Evolutionary conservation across 306 rosid genomes (phyloP).

Genomic region (Spatholobus suberectus): DNA sequence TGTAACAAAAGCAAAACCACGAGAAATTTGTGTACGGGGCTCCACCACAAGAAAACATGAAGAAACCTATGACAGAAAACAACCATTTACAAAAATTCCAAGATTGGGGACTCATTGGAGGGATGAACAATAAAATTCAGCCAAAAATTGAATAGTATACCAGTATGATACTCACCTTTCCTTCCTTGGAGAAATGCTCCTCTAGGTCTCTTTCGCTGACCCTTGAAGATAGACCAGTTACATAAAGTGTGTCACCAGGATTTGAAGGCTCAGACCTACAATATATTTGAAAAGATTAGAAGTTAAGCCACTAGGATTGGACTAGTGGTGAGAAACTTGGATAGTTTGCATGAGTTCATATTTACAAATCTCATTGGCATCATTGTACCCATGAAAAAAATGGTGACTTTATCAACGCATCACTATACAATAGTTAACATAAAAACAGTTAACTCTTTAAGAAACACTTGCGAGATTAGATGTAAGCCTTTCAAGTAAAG

Average conservation of each 20-base stretch:
- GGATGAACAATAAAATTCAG: background rate
- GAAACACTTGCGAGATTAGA: background rate
- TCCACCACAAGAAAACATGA: slow-evolving; percentile 89
- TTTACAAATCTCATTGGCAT: background rate
- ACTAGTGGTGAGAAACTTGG: background rate
- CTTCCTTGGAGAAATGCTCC: slow-evolving; percentile 83
- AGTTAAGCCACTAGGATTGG: background rate
- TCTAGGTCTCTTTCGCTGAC: slow-evolving; percentile 78
- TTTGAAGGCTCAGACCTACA: slow-evolving; percentile 55
- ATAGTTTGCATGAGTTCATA: background rate
- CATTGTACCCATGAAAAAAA: background rate
- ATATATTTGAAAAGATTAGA: background rate
- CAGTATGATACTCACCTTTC: slow-evolving; percentile 62
- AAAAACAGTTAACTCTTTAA: background rate
- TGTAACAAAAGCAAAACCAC: slow-evolving; percentile 89
- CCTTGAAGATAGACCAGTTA: slow-evolving; percentile 79
- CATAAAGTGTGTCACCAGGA: slow-evolving; percentile 82
- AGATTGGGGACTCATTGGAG: background rate
- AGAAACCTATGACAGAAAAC: slow-evolving; percentile 58
- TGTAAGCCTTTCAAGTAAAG: background rate
- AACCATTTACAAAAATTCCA: background rate
- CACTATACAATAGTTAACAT: background rate
- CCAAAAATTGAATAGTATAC: background rate
- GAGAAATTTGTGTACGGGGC: slow-evolving; percentile 78
- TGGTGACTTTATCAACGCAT: slow-evolving; percentile 12